Percentiles rank a stretch among this genome's conserved stretches.
phyloP scores from a whole-genome alignment of 2,329 filamentous ascomycete species.

The Alternaria triticimaculans region DNA sequence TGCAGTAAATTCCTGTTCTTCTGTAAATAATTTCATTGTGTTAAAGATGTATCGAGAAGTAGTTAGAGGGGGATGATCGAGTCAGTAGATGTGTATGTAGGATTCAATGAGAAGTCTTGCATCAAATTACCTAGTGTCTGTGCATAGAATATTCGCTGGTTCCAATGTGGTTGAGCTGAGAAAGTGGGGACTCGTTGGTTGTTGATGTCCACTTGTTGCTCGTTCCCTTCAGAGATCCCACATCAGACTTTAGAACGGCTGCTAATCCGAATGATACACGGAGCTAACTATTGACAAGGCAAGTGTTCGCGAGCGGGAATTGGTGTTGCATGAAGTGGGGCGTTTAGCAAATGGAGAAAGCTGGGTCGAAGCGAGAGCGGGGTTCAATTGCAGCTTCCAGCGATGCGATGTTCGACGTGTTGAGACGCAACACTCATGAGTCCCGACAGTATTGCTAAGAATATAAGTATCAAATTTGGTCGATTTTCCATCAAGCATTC shows the following conservation, averaged over 20 bases:
- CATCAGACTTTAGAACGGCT: neutral
- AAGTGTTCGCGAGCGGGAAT: neutral
- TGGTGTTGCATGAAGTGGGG: neutral
- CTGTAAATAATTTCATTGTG: neutral
- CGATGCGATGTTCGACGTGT: neutral
- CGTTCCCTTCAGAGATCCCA: no score
- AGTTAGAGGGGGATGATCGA: neutral
- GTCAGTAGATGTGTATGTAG: neutral
- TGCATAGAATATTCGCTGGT: neutral
- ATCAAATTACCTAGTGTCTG: neutral
- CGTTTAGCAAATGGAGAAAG: neutral
- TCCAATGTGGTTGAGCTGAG: neutral
- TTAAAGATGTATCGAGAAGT: neutral
- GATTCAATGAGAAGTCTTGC: neutral
- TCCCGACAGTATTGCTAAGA: neutral
- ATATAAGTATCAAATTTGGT: neutral
- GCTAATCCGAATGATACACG: neutral
- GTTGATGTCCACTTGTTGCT: neutral
- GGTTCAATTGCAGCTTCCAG: neutral
- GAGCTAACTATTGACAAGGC: neutral
- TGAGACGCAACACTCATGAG: neutral
- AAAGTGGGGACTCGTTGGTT: neutral
- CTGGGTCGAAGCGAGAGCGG: neutral
- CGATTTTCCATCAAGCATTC: slow-evolving; percentile 15
- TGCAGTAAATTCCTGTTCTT: neutral